phyloP scores from a whole-genome alignment of 768 basidiomycete genomes.

The Tricholoma sp. region DNA sequence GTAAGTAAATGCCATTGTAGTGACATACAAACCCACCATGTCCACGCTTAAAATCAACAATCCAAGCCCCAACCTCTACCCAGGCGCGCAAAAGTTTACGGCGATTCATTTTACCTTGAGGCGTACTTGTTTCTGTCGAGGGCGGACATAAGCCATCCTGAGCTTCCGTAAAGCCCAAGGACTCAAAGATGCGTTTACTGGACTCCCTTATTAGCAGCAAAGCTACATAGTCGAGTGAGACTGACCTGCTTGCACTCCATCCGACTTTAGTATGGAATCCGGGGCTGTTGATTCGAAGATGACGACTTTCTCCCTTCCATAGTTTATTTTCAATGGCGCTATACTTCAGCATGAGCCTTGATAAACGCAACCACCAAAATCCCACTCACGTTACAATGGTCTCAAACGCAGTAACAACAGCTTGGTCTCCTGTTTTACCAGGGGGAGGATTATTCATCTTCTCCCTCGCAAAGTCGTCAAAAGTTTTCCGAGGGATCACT shows the following conservation, averaged over 20 bases:
- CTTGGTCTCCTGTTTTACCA: slow-evolving; percentile 50
- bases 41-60: slow-evolving; percentile 49
- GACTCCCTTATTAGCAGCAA: neutral
- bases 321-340: slow-evolving; percentile 74
- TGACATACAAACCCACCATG: slow-evolving; percentile 32
- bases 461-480: slow-evolving; percentile 61
- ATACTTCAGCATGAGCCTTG: neutral
- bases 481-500: slow-evolving; percentile 55
- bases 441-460: slow-evolving; percentile 52
- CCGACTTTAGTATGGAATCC: slow-evolving; percentile 63
- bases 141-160: slow-evolving; percentile 53
- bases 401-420: slow-evolving; percentile 55
- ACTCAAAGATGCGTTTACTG: slow-evolving; percentile 42
- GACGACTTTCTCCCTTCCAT: slow-evolving; percentile 63
- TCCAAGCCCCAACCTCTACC: slow-evolving; percentile 71
- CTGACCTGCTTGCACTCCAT: slow-evolving; percentile 59
- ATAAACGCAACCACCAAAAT: neutral
- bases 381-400: slow-evolving; percentile 58
- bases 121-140: slow-evolving; percentile 38
- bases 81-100: slow-evolving; percentile 71
- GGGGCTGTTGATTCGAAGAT: slow-evolving; percentile 46
- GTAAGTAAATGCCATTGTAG: neutral
- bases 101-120: slow-evolving; percentile 46
- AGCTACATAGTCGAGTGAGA: slow-evolving; percentile 3
- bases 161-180: slow-evolving; percentile 38